Conservation (phyloP, 495 filamentous ascomycete species). For the Penicillium paxilli region DNA sequence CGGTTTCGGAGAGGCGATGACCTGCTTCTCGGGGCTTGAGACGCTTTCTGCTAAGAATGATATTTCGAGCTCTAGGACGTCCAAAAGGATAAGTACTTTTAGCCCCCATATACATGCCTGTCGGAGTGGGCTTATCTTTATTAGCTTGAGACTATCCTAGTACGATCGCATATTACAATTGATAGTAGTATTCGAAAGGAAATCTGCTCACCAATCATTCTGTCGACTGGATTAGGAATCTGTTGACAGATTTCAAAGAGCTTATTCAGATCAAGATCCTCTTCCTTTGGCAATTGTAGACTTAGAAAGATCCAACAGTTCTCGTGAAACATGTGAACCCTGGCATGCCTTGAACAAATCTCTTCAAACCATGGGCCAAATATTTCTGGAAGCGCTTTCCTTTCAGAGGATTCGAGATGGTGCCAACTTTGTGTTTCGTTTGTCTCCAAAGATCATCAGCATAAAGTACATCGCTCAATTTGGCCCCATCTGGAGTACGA, state of each 20-base stretch:
- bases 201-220: background rate
- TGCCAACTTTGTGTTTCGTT: background rate
- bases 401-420: background rate
- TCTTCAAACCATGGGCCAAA: slow-evolving; percentile 2
- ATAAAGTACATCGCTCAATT: background rate
- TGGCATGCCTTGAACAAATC: background rate
- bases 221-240: background rate
- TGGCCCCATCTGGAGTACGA: background rate
- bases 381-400: background rate
- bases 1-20: background rate
- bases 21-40: background rate
- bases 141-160: background rate
- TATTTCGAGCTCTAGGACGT: background rate
- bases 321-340: slow-evolving; percentile 5
- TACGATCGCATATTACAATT: too few relatives aligned
- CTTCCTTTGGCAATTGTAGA: slow-evolving; percentile 1
- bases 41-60: background rate
- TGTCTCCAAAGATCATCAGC: background rate
- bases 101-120: background rate
- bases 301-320: slow-evolving; percentile 5
- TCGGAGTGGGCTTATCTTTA: background rate
- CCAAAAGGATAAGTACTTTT: background rate
- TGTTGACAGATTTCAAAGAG: slow-evolving; percentile 10
- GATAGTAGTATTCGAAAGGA: background rate
- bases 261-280: slow-evolving; percentile 3